Evolutionary conservation across 352 stramenopile species (phyloP), one percentile per base, ranked within the genome.

Genomic region (Globisporangium echinulatum): DNA sequence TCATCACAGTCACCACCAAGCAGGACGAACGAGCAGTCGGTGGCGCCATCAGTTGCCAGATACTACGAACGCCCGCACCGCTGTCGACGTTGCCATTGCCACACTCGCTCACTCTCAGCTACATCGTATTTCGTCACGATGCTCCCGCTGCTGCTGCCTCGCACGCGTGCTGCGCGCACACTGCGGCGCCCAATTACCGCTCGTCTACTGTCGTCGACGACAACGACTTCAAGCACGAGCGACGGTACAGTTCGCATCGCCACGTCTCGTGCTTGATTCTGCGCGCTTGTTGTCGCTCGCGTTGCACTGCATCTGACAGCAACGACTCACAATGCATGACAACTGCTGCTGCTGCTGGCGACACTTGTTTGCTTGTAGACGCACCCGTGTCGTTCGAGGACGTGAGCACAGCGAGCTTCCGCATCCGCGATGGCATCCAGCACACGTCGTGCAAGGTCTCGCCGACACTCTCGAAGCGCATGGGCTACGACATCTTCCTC

Each of bases 321-420:
- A 33, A 33, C 25, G 25, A 33, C 25, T 33, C 25, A 3, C 25
- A 33, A 33, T 3, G 25, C 25, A 33, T 33, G 25, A 33, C 25
- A 33, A 33, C 25, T 33, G 25, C 25, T 33, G 25, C 19, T 25
- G 19, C 25, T 33, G 25, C 25, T 33, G 25, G 25, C 25, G 25
- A 3, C 25, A 33, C 25, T 33, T 33, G 25, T 33, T 33, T 33
- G 25, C 13, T 7, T 33, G 63, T 60, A 63, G 67, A 74, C 15
- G 61, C 64, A 52, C 63, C 82, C 1, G 90, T 98, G 33, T 94
- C 77, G 44, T 98, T 98, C 66, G 87, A 97, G 62, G 95, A 98
- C 64, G 85, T 98, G 13, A 97, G 86, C 58, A 95, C 92, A 0
- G 95, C 95, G n/a, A 90, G 87, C 40, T 97, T 96, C 60, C 88